These are phyloP conservation scores for Gremmenia infestans DNA, from an alignment of 2,329 filamentous ascomycete species.

Conservation along the genomic window DNA sequence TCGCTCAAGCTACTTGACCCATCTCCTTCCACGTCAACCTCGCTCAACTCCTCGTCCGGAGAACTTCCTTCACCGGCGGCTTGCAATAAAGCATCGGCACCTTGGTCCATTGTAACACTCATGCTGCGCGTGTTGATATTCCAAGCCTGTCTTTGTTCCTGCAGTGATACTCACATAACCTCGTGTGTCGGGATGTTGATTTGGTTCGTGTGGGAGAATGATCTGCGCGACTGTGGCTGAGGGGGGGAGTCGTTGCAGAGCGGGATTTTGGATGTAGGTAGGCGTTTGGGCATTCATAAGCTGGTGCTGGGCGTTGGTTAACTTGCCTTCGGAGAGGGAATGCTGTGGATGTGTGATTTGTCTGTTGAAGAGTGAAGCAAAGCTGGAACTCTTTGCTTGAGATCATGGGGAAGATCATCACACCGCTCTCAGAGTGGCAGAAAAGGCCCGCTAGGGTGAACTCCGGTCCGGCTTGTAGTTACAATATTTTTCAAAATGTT, in stretches of 20 bases:
- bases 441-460: too few relatives aligned
- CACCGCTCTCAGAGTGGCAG: not conserved
- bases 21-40: slow-evolving; percentile 51
- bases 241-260: not conserved
- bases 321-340: not conserved
- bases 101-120: slow-evolving; percentile 27
- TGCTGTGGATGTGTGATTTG: not conserved
- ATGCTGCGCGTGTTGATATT: slow-evolving; percentile 23
- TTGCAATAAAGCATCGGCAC: slow-evolving; percentile 25
- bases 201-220: slow-evolving; percentile 7
- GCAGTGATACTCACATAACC: slow-evolving; percentile 27
- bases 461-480: not conserved
- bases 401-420: not conserved
- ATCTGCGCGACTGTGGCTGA: slow-evolving; percentile 8
- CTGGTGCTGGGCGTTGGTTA: not conserved
- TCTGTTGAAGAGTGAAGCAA: not conserved
- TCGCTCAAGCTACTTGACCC: slow-evolving; percentile 91
- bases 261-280: not conserved
- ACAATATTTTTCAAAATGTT: not conserved
- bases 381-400: not conserved
- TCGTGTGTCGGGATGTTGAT: slow-evolving; percentile 14
- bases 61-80: slow-evolving; percentile 24
- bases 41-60: slow-evolving; percentile 27
- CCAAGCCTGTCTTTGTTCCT: slow-evolving; percentile 20
- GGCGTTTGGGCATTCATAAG: slow-evolving; percentile 7